Conservation (phyloP, 2,329 filamentous ascomycete genomes). For the Magnaporthiopsis poae region DNA sequence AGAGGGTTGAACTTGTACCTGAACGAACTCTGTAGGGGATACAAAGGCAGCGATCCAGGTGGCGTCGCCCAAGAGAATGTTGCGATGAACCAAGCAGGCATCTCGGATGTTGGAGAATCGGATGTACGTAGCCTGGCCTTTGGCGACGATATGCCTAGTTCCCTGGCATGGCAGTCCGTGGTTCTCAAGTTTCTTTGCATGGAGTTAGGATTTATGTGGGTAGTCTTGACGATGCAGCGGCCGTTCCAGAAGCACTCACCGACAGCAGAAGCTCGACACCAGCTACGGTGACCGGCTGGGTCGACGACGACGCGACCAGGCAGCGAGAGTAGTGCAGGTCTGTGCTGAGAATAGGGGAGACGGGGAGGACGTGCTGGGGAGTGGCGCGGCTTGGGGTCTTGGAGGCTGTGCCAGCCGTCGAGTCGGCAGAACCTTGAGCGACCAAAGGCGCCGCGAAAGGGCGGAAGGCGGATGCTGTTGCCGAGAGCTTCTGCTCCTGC, state of each 20-base stretch:
- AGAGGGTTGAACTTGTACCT: conserved; percentile 19
- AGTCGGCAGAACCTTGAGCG: conserved; percentile 15
- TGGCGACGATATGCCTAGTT: conserved; percentile 25
- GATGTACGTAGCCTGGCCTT: conserved; percentile 37
- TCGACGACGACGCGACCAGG: conserved; percentile 29
- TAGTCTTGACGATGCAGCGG: background rate
- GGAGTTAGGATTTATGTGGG: background rate
- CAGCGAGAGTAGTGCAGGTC: conserved; percentile 36
- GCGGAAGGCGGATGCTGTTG: conserved; percentile 53
- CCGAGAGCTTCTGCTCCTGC: conserved; percentile 44
- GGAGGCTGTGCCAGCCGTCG: conserved; percentile 2
- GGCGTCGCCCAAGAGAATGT: conserved; percentile 31
- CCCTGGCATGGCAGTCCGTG: conserved; percentile 28
- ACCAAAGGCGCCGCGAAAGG: conserved; percentile 31
- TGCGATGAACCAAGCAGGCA: conserved; percentile 39
- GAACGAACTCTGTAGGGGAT: conserved; percentile 33
- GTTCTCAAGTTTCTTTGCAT: conserved; percentile 29
- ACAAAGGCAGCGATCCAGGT: conserved; percentile 40
- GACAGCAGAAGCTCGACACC: conserved; percentile 35
- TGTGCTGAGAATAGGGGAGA: conserved; percentile 32
- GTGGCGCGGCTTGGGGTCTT: conserved; percentile 12
- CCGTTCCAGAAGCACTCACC: conserved; percentile 26
- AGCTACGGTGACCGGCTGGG: conserved; percentile 19
- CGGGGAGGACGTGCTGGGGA: conserved; percentile 16
- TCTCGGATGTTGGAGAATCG: conserved; percentile 53